phyloP scores from a whole-genome alignment of 108 stramenopile species.

The Nitzschia palea region DNA sequence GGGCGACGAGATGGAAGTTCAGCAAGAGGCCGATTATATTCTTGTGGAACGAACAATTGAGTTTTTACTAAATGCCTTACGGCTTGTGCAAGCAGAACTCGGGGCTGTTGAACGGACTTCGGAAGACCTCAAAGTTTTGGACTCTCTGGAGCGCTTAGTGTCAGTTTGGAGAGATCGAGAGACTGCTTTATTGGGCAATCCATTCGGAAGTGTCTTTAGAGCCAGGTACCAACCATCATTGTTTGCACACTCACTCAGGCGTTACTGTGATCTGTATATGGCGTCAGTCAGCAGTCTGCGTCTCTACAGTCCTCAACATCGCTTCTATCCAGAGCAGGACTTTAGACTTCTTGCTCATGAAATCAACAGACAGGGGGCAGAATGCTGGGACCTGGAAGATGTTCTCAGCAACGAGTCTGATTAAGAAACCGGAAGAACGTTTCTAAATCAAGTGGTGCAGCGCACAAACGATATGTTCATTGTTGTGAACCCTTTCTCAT shows the following conservation, averaged over 20 bases:
- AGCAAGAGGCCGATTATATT: conserved; percentile 49
- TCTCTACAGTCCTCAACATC: conserved; percentile 78
- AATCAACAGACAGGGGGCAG: conserved; percentile 43
- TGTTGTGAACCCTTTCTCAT: too few relatives aligned
- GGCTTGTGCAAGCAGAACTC: conserved; percentile 60
- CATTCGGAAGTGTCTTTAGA: conserved; percentile 84
- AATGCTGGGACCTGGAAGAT: conserved; percentile 55
- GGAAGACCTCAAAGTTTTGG: conserved; percentile 70
- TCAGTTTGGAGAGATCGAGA: conserved; percentile 79
- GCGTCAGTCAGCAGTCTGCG: conserved; percentile 62
- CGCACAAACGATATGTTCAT: too few relatives aligned
- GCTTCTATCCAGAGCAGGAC: conserved; percentile 80
- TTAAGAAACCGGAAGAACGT: too few relatives aligned
- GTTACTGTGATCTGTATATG: conserved; percentile 80
- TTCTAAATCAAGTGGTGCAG: too few relatives aligned
- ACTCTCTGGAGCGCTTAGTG: conserved; percentile 68
- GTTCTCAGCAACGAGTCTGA: conserved; percentile 5
- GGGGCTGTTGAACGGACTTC: conserved; percentile 48
- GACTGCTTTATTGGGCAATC: conserved; percentile 73
- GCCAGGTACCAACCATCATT: conserved; percentile 82
- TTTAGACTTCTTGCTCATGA: conserved; percentile 77
- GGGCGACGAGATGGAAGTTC: conserved; percentile 63
- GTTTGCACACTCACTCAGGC: conserved; percentile 64
- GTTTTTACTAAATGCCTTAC: conserved; percentile 62
- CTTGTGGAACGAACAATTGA: conserved; percentile 70